Conservation (phyloP, 202 grass and related monocot species). For the Carex arenaria region DNA sequence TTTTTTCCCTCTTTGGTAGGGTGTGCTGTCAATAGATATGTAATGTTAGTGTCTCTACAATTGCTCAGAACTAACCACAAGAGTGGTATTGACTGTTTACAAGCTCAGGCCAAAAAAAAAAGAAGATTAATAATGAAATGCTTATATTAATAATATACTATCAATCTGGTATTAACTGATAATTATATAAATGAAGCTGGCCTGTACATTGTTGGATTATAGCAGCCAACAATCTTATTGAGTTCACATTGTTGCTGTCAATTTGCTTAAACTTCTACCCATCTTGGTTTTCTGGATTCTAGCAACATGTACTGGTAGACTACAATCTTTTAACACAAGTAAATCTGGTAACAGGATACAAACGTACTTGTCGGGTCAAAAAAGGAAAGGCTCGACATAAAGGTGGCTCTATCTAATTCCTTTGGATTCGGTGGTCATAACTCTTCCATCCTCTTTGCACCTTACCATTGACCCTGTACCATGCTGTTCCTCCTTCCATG, state of each 20-base stretch:
- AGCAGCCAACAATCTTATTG: not conserved
- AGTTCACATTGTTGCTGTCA: not conserved
- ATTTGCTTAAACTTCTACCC: not conserved
- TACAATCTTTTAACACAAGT: not conserved
- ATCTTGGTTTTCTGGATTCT: not conserved
- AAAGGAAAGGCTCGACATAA: slow-evolving; percentile 88
- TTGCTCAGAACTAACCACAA: not conserved
- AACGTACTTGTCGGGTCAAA: slow-evolving; percentile 56
- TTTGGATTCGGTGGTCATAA: slow-evolving; percentile 97
- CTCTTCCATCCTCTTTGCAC: slow-evolving; percentile 90
- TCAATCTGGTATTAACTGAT: not conserved
- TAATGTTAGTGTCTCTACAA: not conserved
- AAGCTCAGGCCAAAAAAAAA: not conserved
- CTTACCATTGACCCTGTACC: slow-evolving; percentile 38
- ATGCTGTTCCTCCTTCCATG: slow-evolving; percentile 26
- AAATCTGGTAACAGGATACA: slow-evolving; percentile 49
- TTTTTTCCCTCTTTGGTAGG: not conserved
- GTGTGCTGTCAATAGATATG: not conserved
- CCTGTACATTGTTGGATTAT: not conserved
- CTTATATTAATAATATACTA: not conserved
- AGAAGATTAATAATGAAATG: not conserved
- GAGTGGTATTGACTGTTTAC: not conserved
- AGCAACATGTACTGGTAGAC: not conserved
- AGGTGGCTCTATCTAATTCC: slow-evolving; percentile 87
- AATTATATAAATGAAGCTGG: not conserved